phyloP scores from a whole-genome alignment of 768 basidiomycete species.

The Hebeloma cylindrosporum region DNA sequence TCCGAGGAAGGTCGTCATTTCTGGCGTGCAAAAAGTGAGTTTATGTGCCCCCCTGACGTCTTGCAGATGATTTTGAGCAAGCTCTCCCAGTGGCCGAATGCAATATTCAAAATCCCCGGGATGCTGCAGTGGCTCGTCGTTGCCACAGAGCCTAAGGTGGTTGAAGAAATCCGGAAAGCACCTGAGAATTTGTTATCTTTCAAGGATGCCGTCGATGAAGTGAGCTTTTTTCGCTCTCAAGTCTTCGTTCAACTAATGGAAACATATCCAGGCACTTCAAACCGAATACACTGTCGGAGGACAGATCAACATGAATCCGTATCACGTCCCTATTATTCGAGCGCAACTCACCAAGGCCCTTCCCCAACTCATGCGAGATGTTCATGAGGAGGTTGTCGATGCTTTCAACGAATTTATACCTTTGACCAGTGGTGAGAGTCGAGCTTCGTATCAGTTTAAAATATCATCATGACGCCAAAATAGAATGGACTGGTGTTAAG shows the following conservation, averaged over 20 bases:
- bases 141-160: constrained; percentile 36
- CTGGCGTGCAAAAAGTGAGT: no score
- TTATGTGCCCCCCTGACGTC: no score
- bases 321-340: constrained; percentile 33
- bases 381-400: constrained; percentile 26
- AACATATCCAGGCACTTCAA: constrained; percentile 27
- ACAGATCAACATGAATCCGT: constrained; percentile 25
- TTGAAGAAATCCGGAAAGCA: constrained; percentile 46
- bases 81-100: no score
- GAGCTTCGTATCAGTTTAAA: neutral
- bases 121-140: constrained; percentile 48
- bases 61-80: no score
- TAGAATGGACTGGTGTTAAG: constrained; percentile 18
- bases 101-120: constrained; percentile 44
- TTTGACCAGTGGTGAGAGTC: constrained; percentile 6
- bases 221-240: constrained; percentile 17
- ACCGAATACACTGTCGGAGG: constrained; percentile 34
- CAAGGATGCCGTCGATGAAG: constrained; percentile 28
- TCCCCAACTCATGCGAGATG: constrained; percentile 19
- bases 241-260: neutral
- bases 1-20: no score
- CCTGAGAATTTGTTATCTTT: constrained; percentile 47
- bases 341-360: constrained; percentile 34
- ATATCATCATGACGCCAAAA: neutral
- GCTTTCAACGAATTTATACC: constrained; percentile 20